These are phyloP conservation scores for Rosa chinensis DNA, from an alignment of 306 rosid genomes.

Conservation along the genomic window DNA sequence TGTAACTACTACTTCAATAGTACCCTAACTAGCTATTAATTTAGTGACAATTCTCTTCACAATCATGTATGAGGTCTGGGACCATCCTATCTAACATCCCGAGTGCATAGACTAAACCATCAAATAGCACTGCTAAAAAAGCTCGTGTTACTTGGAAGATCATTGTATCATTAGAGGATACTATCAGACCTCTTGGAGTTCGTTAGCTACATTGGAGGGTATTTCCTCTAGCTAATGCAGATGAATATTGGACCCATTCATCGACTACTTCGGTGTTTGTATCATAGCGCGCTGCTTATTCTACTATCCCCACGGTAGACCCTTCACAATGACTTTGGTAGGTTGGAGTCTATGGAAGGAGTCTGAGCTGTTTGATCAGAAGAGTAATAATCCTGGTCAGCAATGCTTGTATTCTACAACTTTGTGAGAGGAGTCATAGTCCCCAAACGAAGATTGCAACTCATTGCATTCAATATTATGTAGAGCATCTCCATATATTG, in stretches of 20 bases:
- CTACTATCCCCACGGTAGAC: conserved; percentile 20
- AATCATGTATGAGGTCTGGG: too few species aligned
- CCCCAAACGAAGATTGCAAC: neutral
- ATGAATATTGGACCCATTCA: conserved; percentile 36
- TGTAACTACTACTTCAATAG: too few species aligned
- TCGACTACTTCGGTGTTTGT: conserved; percentile 38
- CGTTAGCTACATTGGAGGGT: conserved; percentile 16
- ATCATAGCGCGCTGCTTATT: neutral
- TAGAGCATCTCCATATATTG: too few species aligned
- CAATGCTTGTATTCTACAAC: conserved; percentile 22
- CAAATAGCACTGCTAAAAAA: neutral
- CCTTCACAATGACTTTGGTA: conserved; percentile 25
- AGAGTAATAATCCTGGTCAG: neutral
- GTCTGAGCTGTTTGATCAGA: conserved; percentile 1
- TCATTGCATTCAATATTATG: too few species aligned
- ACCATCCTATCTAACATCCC: too few species aligned
- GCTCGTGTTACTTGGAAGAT: neutral
- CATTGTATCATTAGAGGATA: neutral
- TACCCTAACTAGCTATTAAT: too few species aligned
- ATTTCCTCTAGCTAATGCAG: conserved; percentile 21
- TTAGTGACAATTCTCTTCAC: too few species aligned
- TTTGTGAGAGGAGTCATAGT: conserved; percentile 10
- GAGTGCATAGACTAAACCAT: neutral
- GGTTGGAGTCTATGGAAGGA: conserved; percentile 11
- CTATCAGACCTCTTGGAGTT: neutral